Evolutionary conservation across 2,329 filamentous ascomycete species (phyloP).

Genomic region (Aspergillus novofumigatus): DNA sequence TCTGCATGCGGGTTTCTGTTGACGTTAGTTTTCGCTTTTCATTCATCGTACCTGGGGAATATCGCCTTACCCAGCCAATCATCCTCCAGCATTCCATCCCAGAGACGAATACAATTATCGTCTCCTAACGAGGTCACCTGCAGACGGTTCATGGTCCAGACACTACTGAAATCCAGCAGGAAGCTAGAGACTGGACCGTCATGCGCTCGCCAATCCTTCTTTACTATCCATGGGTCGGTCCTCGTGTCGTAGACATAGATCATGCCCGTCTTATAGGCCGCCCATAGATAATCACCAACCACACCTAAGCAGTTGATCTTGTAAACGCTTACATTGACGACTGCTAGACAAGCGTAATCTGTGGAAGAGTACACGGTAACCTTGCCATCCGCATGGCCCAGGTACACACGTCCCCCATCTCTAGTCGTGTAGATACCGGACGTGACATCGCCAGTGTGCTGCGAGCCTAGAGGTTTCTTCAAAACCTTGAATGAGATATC

Average conservation of each 20-base stretch:
- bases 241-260: slow-evolving; percentile 87
- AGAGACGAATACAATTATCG: slow-evolving; percentile 77
- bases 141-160: slow-evolving; percentile 77
- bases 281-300: slow-evolving; percentile 81
- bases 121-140: slow-evolving; percentile 84
- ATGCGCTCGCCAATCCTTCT: slow-evolving; percentile 94
- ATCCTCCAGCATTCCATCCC: slow-evolving; percentile 90
- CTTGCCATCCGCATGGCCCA: slow-evolving; percentile 91
- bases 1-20: slow-evolving; percentile 76
- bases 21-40: slow-evolving; percentile 14
- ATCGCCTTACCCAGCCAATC: slow-evolving; percentile 71
- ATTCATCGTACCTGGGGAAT: neutral
- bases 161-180: slow-evolving; percentile 71
- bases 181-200: slow-evolving; percentile 76
- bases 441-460: slow-evolving; percentile 79
- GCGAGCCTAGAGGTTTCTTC: slow-evolving; percentile 64
- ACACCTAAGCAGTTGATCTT: slow-evolving; percentile 87
- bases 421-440: slow-evolving; percentile 72
- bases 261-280: slow-evolving; percentile 89
- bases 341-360: slow-evolving; percentile 71
- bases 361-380: slow-evolving; percentile 83
- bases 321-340: slow-evolving; percentile 85
- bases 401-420: slow-evolving; percentile 74
- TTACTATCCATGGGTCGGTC: slow-evolving; percentile 77
- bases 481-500: slow-evolving; percentile 71